Percentiles rank a stretch among this genome's conserved stretches.
Evolutionary conservation across 805 yeast species (phyloP).

Genomic region (Barnettozyma siamensis): DNA sequence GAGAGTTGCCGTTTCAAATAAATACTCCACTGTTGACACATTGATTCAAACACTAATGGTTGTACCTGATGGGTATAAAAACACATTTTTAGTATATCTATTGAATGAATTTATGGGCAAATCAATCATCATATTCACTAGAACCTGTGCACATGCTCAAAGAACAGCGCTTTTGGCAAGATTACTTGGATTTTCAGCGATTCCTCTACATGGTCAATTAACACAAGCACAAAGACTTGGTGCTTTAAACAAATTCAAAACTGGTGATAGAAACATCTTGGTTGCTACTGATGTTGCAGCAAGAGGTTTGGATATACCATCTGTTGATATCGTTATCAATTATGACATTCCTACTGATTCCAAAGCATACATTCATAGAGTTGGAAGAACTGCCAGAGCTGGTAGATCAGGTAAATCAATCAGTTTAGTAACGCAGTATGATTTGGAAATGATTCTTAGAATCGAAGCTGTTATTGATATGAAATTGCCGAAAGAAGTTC

Average conservation of each 20-base stretch:
- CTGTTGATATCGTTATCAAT: slow-evolving; percentile 70
- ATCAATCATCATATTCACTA: slow-evolving; percentile 80
- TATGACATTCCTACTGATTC: slow-evolving; percentile 82
- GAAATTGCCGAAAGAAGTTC: slow-evolving; percentile 78
- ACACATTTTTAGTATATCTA: slow-evolving; percentile 77
- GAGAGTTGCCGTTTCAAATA: slow-evolving; percentile 80
- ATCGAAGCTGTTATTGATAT: slow-evolving; percentile 84
- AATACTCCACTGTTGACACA: slow-evolving; percentile 93
- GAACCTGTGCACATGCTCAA: slow-evolving; percentile 95
- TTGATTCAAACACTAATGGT: slow-evolving; percentile 83
- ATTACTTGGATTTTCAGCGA: slow-evolving; percentile 78
- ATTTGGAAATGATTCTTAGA: slow-evolving; percentile 78
- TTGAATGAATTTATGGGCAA: slow-evolving; percentile 82
- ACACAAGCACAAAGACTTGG: slow-evolving; percentile 82
- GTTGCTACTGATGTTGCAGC: slow-evolving; percentile 90
- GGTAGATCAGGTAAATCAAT: slow-evolving; percentile 86
- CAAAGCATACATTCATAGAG: slow-evolving; percentile 80
- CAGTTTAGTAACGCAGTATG: slow-evolving; percentile 90
- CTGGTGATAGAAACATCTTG: slow-evolving; percentile 60
- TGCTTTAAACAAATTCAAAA: slow-evolving; percentile 71
- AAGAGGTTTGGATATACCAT: slow-evolving; percentile 80
- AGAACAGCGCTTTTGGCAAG: slow-evolving; percentile 79
- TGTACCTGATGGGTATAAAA: slow-evolving; percentile 88
- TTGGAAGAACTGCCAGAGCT: slow-evolving; percentile 94
- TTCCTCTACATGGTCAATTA: slow-evolving; percentile 91